Conservation (phyloP, 352 stramenopile species). For the Pythium brassicae region DNA sequence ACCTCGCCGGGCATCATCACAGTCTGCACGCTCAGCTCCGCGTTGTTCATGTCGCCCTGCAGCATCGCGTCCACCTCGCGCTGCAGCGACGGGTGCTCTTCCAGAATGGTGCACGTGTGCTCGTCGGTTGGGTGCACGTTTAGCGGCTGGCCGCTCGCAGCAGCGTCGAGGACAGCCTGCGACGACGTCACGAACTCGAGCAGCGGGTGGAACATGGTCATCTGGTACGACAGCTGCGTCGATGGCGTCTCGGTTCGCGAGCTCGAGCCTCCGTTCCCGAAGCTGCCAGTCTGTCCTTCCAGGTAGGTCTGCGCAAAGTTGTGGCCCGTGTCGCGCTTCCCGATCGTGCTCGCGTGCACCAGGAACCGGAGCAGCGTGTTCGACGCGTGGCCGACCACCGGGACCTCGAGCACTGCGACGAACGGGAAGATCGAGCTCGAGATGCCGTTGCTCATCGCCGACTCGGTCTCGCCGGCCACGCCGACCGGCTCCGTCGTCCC, state of each 20-base stretch:
- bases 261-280: constrained; percentile 31
- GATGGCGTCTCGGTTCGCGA: constrained; percentile 31
- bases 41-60: constrained; percentile 67
- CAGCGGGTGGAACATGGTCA: constrained; percentile 84
- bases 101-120: constrained; percentile 66
- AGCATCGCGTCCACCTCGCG: constrained; percentile 68
- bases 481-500: constrained; percentile 75
- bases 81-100: constrained; percentile 62
- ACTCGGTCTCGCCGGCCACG: constrained; percentile 58
- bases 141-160: constrained; percentile 69
- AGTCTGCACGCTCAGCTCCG: constrained; percentile 80
- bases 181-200: constrained; percentile 85
- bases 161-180: constrained; percentile 78
- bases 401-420: constrained; percentile 81
- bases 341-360: constrained; percentile 75
- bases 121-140: constrained; percentile 79
- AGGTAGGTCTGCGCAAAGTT: constrained; percentile 27
- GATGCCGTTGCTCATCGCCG: constrained; percentile 46
- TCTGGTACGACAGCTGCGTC: constrained; percentile 65
- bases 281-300: constrained; percentile 27
- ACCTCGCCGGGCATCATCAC: constrained; percentile 86
- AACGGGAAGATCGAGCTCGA: constrained; percentile 76
- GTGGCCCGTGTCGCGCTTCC: constrained; percentile 48
- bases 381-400: constrained; percentile 71
- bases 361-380: constrained; percentile 85